Evolutionary conservation across 179 eudicot species (phyloP).

Genomic region (Heliamphora pulchella): DNA sequence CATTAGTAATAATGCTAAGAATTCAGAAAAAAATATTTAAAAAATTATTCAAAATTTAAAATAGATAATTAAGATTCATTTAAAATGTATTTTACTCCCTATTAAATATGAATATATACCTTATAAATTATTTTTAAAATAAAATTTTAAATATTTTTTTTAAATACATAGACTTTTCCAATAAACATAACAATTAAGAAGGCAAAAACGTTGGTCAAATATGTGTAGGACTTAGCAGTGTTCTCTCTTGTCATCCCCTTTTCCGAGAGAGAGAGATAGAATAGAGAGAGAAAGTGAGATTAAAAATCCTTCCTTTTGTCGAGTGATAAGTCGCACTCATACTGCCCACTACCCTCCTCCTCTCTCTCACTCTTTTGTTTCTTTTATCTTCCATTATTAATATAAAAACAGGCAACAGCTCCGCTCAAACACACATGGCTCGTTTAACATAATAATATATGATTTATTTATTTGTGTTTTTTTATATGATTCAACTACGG

Average conservation of each 20-base stretch:
- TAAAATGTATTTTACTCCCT: too few species aligned
- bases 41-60: too few species aligned
- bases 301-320: slow-evolving; percentile 7
- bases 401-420: not conserved
- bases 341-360: not conserved
- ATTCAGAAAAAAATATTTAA: too few species aligned
- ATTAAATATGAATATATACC: too few species aligned
- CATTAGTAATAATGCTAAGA: too few species aligned
- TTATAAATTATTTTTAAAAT: too few species aligned
- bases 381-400: not conserved
- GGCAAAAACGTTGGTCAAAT: not conserved
- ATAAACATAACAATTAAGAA: not conserved
- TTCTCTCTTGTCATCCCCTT: not conserved
- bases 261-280: not conserved
- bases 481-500: not conserved
- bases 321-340: slow-evolving; percentile 11
- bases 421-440: not conserved
- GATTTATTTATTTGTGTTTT: not conserved
- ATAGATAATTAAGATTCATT: too few species aligned
- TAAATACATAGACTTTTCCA: too few species aligned
- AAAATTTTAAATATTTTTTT: too few species aligned
- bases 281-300: not conserved
- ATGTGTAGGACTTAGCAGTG: not conserved
- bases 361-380: not conserved
- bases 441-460: not conserved